These are phyloP conservation scores for Kurtzmaniella quercitrusa DNA, from an alignment of 1,139 yeast species.

Conservation along the genomic window DNA sequence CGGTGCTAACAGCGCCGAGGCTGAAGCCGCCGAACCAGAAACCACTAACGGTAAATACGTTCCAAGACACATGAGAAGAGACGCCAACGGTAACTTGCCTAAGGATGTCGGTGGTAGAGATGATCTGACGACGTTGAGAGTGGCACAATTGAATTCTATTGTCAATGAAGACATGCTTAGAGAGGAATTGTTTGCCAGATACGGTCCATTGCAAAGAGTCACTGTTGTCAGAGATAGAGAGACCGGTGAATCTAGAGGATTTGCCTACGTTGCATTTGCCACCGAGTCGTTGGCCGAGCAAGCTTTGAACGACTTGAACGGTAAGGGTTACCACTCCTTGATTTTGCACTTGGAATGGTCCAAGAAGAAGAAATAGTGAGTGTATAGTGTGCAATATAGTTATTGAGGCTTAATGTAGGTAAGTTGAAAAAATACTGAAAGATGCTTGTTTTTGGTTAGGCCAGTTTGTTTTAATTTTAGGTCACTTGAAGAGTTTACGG, in stretches of 20 bases:
- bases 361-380: slow-evolving; percentile 30
- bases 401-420: background rate
- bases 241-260: slow-evolving; percentile 92
- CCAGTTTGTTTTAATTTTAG: too few relatives aligned
- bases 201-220: slow-evolving; percentile 76
- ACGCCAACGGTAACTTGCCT: slow-evolving; percentile 53
- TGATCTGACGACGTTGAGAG: slow-evolving; percentile 84
- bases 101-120: slow-evolving; percentile 58
- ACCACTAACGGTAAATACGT: slow-evolving; percentile 51
- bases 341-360: slow-evolving; percentile 77
- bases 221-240: slow-evolving; percentile 87
- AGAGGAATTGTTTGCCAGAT: slow-evolving; percentile 63
- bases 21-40: slow-evolving; percentile 32
- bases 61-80: slow-evolving; percentile 74
- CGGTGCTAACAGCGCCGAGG: slow-evolving; percentile 21
- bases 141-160: slow-evolving; percentile 84
- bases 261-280: slow-evolving; percentile 90
- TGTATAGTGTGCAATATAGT: background rate
- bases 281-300: slow-evolving; percentile 66
- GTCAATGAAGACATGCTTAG: slow-evolving; percentile 83
- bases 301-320: slow-evolving; percentile 78
- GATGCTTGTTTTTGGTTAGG: too few relatives aligned
- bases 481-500: too few relatives aligned
- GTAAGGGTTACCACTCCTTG: slow-evolving; percentile 90
- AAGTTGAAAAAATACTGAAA: background rate